Evolutionary conservation across 495 filamentous ascomycete genomes (phyloP), one percentile per base, ranked within the genome.

Genomic region (Recurvomyces mirabilis): DNA sequence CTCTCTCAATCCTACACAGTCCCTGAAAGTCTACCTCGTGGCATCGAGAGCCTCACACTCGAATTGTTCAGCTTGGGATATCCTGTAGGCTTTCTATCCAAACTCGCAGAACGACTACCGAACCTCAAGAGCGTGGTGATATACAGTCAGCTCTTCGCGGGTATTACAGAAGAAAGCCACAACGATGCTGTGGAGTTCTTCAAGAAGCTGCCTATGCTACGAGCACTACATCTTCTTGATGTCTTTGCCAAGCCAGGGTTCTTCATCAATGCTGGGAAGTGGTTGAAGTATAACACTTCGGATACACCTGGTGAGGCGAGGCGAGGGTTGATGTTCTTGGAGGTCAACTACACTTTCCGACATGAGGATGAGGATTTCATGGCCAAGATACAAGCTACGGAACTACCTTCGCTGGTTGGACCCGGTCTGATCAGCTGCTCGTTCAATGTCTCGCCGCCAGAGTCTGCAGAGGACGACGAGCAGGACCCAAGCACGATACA

Each of bases 21-120:
- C 15, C 49, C 46, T 1, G 1, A 39, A 10, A 31, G 25, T 12
- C 48, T 60, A 1, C 48, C 51, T 31, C 17, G 33, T 3, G 50
- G 47, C 43, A 63, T 57, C 38, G 58, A 59, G 31, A 45, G 47
- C 37, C 51, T 69, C 1, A 65, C 65, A 2, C 61, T 69, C 21
- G 65, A 67, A 43, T 59, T 69, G 25, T 69, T 69, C 60, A 54
- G 55, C 14, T 52, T 67, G 11, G 66, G 66, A 25, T 69, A 64
- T 46, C 66, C 65, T 2, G 38, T 62, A 3, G 54, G 55, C 19
- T 69, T 65, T 39, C 57, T 69, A 13, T 41, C 32, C 1, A 39
- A 34, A 2, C 55, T 69, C 6, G 55, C 53, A 0, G 31, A 38
- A 4, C 19, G 37, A 4, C 46, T 69, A 5, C 59, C 56, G 7